Percentiles rank a stretch among this genome's conserved stretches.
phyloP scores from a whole-genome alignment of 2,329 filamentous ascomycete species.

The Penicillium vulpinum region DNA sequence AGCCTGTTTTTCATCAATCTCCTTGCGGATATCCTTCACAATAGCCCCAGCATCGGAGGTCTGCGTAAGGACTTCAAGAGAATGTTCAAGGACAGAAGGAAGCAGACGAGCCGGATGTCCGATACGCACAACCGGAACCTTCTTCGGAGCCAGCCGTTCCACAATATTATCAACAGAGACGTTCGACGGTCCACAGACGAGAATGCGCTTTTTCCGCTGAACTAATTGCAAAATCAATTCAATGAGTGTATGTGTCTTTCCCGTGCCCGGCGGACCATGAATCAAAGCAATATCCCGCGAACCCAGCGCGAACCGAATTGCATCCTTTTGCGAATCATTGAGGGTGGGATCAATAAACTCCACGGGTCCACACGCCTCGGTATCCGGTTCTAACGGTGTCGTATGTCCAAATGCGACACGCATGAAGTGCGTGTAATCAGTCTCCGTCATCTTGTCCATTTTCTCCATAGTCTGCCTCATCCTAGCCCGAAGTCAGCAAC shows the following conservation, averaged over 20 bases:
- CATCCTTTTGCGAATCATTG: conserved; percentile 64
- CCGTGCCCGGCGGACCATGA: conserved; percentile 92
- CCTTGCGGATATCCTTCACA: conserved; percentile 82
- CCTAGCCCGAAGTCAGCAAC: conserved; percentile 34
- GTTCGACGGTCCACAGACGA: conserved; percentile 96
- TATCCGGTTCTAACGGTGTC: conserved; percentile 53
- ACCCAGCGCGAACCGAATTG: conserved; percentile 76
- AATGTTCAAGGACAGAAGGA: conserved; percentile 83
- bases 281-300: conserved; percentile 83
- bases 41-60: conserved; percentile 88
- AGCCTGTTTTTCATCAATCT: conserved; percentile 90
- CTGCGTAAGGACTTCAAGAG: conserved; percentile 84
- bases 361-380: conserved; percentile 47
- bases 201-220: conserved; percentile 68
- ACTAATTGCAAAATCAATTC: conserved; percentile 92
- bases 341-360: conserved; percentile 58
- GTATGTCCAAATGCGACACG: conserved; percentile 62
- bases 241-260: conserved; percentile 94
- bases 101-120: conserved; percentile 90
- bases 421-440: conserved; percentile 59
- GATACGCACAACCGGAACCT: conserved; percentile 81
- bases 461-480: conserved; percentile 66
- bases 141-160: conserved; percentile 81
- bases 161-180: conserved; percentile 98
- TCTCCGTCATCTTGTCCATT: conserved; percentile 56